Evolutionary conservation across 164 flowering plant genomes (phyloP).

Genomic region (Berberis thunbergii): DNA sequence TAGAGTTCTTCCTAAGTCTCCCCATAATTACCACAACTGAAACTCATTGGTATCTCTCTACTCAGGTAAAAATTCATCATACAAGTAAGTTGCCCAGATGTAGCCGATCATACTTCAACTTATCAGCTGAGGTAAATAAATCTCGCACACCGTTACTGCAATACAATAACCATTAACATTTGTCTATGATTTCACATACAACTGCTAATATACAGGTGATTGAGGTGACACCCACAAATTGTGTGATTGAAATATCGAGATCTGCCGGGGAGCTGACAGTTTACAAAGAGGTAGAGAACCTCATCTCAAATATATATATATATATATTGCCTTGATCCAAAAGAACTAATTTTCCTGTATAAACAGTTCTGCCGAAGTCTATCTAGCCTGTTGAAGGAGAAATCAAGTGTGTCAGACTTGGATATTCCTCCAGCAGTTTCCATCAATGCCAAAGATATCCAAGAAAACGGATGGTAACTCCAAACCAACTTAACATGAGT

Average conservation of each 20-base stretch:
- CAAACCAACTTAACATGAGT: slow-evolving; percentile 1
- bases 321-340: no score
- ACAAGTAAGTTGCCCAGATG: slow-evolving; percentile 30
- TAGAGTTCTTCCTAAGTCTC: background rate
- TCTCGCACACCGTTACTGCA: slow-evolving; percentile 1
- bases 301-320: background rate
- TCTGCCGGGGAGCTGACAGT: slow-evolving; percentile 45
- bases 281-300: slow-evolving; percentile 42
- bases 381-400: slow-evolving; percentile 41
- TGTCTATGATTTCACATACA: background rate
- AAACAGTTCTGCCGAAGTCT: slow-evolving; percentile 64
- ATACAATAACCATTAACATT: background rate
- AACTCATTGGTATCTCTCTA: background rate
- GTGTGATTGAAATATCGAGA: slow-evolving; percentile 67
- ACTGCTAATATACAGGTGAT: slow-evolving; percentile 37
- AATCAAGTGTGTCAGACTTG: slow-evolving; percentile 15
- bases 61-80: slow-evolving; percentile 45
- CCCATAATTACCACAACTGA: background rate
- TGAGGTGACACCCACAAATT: slow-evolving; percentile 63
- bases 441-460: slow-evolving; percentile 3
- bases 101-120: slow-evolving; percentile 30
- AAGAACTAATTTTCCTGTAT: background rate
- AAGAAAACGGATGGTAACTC: slow-evolving; percentile 19
- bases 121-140: slow-evolving; percentile 58
- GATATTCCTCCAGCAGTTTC: slow-evolving; percentile 6